Base-by-base conservation (phyloP, 2,329 filamentous ascomycete genomes). In the Shiraia bambusicola region DNA sequence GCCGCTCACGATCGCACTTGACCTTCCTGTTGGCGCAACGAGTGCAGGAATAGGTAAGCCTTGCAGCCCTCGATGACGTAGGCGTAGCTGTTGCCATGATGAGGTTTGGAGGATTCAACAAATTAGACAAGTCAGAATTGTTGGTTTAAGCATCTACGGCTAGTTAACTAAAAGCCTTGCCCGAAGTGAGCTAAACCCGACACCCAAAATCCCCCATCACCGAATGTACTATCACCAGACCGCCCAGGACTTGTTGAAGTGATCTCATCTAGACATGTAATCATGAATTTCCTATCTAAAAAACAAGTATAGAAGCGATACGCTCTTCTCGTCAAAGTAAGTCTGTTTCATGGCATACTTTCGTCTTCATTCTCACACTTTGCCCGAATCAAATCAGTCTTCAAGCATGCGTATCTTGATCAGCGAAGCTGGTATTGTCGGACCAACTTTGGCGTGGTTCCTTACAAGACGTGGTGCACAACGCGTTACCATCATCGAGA, bases 401-500 rank as follows among this genome's bases (percentile, higher is more conserved):
- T 16, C 12, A 34, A 12, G 16, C 28, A 52, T 70, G 27, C 66
- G 68, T 45, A 63, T 71, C 24, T 52, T 59, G 6, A 47, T 52
- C n/a, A 47, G 43, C 25, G 69, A 68, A 25, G 63, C 56, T 16
- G 66, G 66, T 26, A 61, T 71, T 17, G 68, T 67, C 12, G 69
- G 68, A n/a, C 59, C 63, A n/a, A 54, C 55, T 4, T 51, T 70
- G 14, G 65, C 69, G 12, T 60, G 52, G 43, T 63, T 52, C 40
- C 56, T 70, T 10, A 44, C 56, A 11, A 55, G 52, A 22, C 35
- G 34, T 12, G 47, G 53, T 53, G 52, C 47, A 28, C 19, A 22
- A 5, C 40, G 40, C 27, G 60, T 65, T 26, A 56, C 52, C 31
- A 54, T 76, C 29, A 49, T 76, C 22, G 74, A 76, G 40, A 69